Evolutionary conservation across 2,329 filamentous ascomycete species (phyloP).

Genomic region (Ceratocystis cacaofunesta): DNA sequence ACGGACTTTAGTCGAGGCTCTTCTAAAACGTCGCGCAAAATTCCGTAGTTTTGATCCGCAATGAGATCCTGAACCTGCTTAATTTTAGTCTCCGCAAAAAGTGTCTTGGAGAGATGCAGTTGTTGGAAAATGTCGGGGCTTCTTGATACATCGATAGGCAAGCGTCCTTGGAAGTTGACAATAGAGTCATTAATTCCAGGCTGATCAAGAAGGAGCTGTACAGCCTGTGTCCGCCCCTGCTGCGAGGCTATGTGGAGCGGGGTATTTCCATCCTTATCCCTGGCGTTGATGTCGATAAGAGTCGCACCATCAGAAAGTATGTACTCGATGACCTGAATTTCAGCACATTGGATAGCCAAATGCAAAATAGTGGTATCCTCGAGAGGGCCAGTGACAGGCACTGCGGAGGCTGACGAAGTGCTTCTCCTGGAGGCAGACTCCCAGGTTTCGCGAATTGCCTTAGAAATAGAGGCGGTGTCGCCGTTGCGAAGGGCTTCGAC

Average conservation of each 20-base stretch:
- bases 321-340: constrained; percentile 82
- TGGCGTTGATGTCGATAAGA: constrained; percentile 51
- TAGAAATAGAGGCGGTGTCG: constrained; percentile 79
- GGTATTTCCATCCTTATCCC: constrained; percentile 86
- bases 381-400: constrained; percentile 30
- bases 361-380: constrained; percentile 86
- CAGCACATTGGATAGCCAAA: constrained; percentile 88
- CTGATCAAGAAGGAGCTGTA: constrained; percentile 70
- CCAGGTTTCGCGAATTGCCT: constrained; percentile 57
- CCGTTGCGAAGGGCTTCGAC: constrained; percentile 86
- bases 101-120: constrained; percentile 73
- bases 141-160: constrained; percentile 75
- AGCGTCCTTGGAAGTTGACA: constrained; percentile 68
- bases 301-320: constrained; percentile 62
- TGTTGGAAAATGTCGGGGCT: constrained; percentile 93
- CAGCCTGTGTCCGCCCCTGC: constrained; percentile 65
- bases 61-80: constrained; percentile 73
- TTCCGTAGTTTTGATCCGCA: constrained; percentile 55
- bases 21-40: constrained; percentile 63
- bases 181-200: constrained; percentile 77
- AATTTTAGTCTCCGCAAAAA: constrained; percentile 78
- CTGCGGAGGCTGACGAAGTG: constrained; percentile 38
- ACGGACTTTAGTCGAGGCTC: constrained; percentile 75
- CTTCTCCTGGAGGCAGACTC: constrained; percentile 39
- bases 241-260: constrained; percentile 75